A percentile compares a stretch with the other conserved stretches of the same genome.
These are phyloP conservation scores for Bauhinia variegata DNA, from an alignment of 306 rosid species.

Conservation along the genomic window DNA sequence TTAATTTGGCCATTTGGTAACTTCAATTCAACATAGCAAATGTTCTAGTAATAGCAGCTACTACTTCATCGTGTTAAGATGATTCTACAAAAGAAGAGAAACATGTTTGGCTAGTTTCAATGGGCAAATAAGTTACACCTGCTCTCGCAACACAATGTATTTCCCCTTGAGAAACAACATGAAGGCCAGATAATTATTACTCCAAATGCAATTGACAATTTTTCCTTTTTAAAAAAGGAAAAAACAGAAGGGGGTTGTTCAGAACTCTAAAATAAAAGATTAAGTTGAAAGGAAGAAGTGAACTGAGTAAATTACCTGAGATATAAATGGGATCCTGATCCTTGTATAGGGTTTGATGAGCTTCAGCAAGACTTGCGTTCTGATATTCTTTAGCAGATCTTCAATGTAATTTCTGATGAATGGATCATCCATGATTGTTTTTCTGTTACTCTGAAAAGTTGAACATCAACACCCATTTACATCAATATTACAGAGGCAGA, in stretches of 20 bases:
- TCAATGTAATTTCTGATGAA: constrained; percentile 95
- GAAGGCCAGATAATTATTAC: too few relatives aligned
- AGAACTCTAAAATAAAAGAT: too few relatives aligned
- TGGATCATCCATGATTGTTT: constrained; percentile 95
- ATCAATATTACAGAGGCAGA: constrained; percentile 21
- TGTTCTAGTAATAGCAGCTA: background rate
- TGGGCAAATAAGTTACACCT: too few relatives aligned
- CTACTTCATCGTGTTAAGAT: background rate
- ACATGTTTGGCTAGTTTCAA: too few relatives aligned
- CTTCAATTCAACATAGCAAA: constrained; percentile 7
- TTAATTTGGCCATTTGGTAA: constrained; percentile 16
- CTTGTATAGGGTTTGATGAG: constrained; percentile 97
- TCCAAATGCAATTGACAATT: too few relatives aligned
- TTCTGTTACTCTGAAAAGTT: constrained; percentile 69
- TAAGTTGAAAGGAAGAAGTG: background rate
- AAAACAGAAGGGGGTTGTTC: background rate
- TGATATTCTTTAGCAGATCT: constrained; percentile 92
- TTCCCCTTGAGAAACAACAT: too few relatives aligned
- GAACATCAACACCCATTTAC: constrained; percentile 24
- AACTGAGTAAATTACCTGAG: constrained; percentile 60
- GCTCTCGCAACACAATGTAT: too few relatives aligned
- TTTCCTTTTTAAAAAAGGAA: too few relatives aligned
- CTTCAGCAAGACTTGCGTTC: constrained; percentile 97
- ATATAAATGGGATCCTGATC: constrained; percentile 93
- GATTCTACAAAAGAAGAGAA: too few relatives aligned